Evolutionary conservation across 768 basidiomycete genomes (phyloP).

Genomic region (Stropharia rugosoannulata): DNA sequence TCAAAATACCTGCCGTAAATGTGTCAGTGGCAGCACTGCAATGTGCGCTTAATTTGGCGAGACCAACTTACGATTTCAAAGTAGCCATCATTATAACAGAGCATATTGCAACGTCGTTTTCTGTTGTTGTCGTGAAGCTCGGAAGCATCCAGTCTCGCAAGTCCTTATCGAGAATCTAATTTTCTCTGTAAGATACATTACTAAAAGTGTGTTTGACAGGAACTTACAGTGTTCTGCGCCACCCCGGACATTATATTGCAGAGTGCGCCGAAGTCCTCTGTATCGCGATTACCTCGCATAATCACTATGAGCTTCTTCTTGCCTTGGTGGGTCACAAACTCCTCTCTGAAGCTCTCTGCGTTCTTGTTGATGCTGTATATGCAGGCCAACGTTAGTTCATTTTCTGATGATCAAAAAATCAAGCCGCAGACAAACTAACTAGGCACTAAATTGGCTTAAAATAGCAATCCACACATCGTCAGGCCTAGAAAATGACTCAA

Average conservation of each 20-base stretch:
- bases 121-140: conserved; percentile 44
- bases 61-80: conserved; percentile 27
- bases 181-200: neutral
- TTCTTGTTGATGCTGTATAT: conserved; percentile 31
- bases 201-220: too few species aligned
- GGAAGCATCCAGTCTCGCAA: conserved; percentile 43
- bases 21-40: neutral
- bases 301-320: conserved; percentile 19
- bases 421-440: conserved; percentile 16
- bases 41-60: neutral
- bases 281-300: conserved; percentile 12
- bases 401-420: neutral
- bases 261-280: conserved; percentile 23
- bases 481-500: conserved; percentile 21
- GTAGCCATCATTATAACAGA: conserved; percentile 43
- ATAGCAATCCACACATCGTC: conserved; percentile 52
- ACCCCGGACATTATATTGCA: conserved; percentile 19
- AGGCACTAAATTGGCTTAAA: conserved; percentile 37
- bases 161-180: conserved; percentile 22
- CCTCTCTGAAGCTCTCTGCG: conserved; percentile 28
- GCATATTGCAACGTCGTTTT: conserved; percentile 32
- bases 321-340: conserved; percentile 27
- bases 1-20: conserved; percentile 28
- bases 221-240: conserved; percentile 25
- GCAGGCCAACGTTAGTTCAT: neutral